phyloP scores from a whole-genome alignment of 345 rosid genomes.

The Passiflora organensis region DNA sequence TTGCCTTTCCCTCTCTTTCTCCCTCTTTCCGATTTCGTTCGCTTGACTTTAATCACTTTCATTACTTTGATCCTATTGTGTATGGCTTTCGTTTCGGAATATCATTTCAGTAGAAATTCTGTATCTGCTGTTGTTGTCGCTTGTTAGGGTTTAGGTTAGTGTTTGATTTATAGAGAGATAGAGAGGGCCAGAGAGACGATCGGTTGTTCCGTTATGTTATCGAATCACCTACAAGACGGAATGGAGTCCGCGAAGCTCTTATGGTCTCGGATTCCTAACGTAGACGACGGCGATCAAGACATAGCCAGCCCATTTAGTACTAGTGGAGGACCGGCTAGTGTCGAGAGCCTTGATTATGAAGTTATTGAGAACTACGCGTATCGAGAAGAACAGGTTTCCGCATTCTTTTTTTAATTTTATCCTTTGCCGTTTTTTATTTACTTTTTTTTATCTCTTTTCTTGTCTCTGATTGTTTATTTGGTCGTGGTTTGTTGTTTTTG shows the following conservation, averaged over 20 bases:
- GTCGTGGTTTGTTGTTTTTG: not conserved
- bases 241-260: slow-evolving; percentile 57
- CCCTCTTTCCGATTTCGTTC: not conserved
- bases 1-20: not conserved
- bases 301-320: slow-evolving; percentile 38
- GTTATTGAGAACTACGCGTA: slow-evolving; percentile 90
- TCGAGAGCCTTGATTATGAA: slow-evolving; percentile 91
- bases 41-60: not conserved
- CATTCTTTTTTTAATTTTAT: slow-evolving; percentile 3
- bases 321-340: slow-evolving; percentile 33
- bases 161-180: slow-evolving; percentile 8
- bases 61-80: not conserved
- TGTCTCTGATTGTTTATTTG: not conserved
- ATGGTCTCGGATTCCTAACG: slow-evolving; percentile 81
- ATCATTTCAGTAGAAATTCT: no score
- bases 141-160: slow-evolving; percentile 15
- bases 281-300: slow-evolving; percentile 62
- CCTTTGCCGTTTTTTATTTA: not conserved
- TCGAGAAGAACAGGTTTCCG: slow-evolving; percentile 90
- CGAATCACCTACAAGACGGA: slow-evolving; percentile 77
- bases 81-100: no score
- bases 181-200: not conserved
- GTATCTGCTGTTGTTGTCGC: no score
- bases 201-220: slow-evolving; percentile 40
- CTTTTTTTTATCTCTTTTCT: not conserved